Evolutionary conservation across 2,329 filamentous ascomycete species (phyloP), one percentile per base, ranked within the genome.

Genomic region (Cladosporium austrohemisphaericum): DNA sequence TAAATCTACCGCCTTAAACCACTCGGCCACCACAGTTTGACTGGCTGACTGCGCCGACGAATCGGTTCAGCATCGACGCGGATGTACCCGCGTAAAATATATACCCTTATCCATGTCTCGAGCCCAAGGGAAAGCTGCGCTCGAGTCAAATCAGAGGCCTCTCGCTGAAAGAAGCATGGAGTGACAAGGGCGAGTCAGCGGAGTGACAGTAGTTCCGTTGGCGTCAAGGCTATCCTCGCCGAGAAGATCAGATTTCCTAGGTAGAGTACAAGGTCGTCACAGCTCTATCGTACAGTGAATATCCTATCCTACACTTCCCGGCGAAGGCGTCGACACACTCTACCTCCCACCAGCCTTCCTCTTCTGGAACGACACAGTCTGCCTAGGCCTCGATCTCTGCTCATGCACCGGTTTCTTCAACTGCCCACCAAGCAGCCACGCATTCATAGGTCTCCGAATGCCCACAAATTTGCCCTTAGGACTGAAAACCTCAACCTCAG

Each of bases 401-500:
- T 77, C 73, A 50, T 74, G 69, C 18, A 68, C 68, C 19, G 72
- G 68, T n/a, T 73, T 68, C 11, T 70, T 72, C 41, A 25, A n/a
- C 26, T 41, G 48, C 55, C 73, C 71, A 54, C 70, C 68, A 11
- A 84, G 65, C 52, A 84, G 51, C 79, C 83, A 90, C 5, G 81
- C 87, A 51, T 85, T 83, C 74, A 94, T 83, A 1, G 87, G 85
- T 56, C 65, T 66, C 28, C 88, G 75, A 8, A 73, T 70, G 1
- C 77, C 84, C 23, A 97, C 74, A 58, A 86, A 93, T 59, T 81
- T 83, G n/a, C 93, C 93, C 51, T 89, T 78, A 0, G 93, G 93
- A 22, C 80, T 86, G 61, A 86, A 96, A 0, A 97, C 81, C 57
- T 97, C 91, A 5, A 98, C 78, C 8, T 83, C 74, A 0, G 89